Percentiles rank a stretch among this genome's conserved stretches.
phyloP scores from a whole-genome alignment of 2,329 filamentous ascomycete species.

The Claviceps fusiformis region DNA sequence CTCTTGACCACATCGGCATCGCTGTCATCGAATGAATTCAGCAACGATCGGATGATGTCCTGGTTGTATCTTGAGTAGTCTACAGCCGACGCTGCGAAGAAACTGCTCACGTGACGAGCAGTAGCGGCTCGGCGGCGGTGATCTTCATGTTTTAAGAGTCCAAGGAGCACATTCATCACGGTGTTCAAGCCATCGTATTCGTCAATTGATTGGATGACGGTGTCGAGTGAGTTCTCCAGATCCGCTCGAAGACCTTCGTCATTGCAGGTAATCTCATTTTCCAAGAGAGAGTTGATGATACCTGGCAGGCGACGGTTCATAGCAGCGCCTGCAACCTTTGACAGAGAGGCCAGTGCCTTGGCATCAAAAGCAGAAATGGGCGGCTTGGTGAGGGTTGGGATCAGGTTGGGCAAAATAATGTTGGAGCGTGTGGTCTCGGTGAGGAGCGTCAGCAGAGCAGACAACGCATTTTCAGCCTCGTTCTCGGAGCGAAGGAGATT shows the following conservation, averaged over 20 bases:
- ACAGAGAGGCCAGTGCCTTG: conserved; percentile 80
- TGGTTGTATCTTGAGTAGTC: conserved; percentile 96
- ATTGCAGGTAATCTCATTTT: conserved; percentile 68
- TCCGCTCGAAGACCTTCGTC: conserved; percentile 63
- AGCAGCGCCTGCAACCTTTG: conserved; percentile 75
- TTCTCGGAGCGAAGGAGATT: conserved; percentile 76
- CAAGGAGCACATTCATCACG: conserved; percentile 84
- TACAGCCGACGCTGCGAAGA: conserved; percentile 67
- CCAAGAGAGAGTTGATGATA: conserved; percentile 88
- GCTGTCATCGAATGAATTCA: conserved; percentile 83
- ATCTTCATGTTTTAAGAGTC: conserved; percentile 83
- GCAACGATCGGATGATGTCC: conserved; percentile 78
- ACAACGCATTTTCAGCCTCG: conserved; percentile 81
- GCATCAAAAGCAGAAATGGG: conserved; percentile 94
- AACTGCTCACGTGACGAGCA: conserved; percentile 67
- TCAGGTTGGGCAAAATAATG: conserved; percentile 89
- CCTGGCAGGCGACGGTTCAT: conserved; percentile 84
- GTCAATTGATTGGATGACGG: conserved; percentile 82
- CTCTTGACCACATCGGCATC: conserved; percentile 77
- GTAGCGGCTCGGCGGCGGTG: conserved; percentile 70
- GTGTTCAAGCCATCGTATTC: conserved; percentile 93
- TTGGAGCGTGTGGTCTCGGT: conserved; percentile 90
- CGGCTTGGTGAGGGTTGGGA: conserved; percentile 79
- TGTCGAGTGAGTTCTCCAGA: conserved; percentile 70
- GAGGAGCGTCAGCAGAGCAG: conserved; percentile 82